These are phyloP conservation scores for Pezizomycotina sp. DNA, from an alignment of 2,329 filamentous ascomycete genomes.

Conservation along the genomic window DNA sequence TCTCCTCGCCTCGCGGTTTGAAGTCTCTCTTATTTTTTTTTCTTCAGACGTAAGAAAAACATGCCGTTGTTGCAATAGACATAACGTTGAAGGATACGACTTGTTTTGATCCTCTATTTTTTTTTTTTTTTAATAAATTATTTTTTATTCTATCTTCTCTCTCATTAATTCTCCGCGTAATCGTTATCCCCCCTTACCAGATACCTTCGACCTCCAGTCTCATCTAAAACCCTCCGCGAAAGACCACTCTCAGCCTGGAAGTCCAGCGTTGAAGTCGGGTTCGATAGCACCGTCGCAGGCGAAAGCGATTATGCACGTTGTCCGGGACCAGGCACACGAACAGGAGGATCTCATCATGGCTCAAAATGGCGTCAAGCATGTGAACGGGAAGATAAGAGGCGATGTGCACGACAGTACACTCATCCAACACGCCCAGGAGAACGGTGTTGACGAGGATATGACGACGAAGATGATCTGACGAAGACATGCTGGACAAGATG, in stretches of 20 bases:
- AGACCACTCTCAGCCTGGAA: constrained; percentile 47
- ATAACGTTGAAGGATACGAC: no score
- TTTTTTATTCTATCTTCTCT: constrained; percentile 27
- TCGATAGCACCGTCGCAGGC: constrained; percentile 66
- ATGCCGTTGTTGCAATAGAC: no score
- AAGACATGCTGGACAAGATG: constrained; percentile 97
- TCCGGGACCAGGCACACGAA: constrained; percentile 59
- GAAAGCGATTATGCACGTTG: constrained; percentile 63
- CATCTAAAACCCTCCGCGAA: constrained; percentile 66
- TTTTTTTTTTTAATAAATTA: constrained; percentile 20
- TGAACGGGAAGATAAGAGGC: constrained; percentile 41
- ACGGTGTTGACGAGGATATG: constrained; percentile 39
- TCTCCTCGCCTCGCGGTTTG: no score
- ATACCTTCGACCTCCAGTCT: constrained; percentile 89
- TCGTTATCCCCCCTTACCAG: constrained; percentile 33
- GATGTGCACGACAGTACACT: constrained; percentile 30
- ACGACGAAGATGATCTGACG: constrained; percentile 58
- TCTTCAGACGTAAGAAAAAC: no score
- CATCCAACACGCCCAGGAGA: constrained; percentile 35
- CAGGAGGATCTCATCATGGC: constrained; percentile 39
- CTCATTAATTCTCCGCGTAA: constrained; percentile 23
- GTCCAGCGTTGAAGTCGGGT: constrained; percentile 36
- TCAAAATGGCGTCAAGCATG: constrained; percentile 40
- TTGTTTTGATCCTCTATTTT: no score
- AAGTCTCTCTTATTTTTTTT: no score